Conservation (phyloP, 2,329 filamentous ascomycete genomes). For the Drechmeria coniospora region DNA sequence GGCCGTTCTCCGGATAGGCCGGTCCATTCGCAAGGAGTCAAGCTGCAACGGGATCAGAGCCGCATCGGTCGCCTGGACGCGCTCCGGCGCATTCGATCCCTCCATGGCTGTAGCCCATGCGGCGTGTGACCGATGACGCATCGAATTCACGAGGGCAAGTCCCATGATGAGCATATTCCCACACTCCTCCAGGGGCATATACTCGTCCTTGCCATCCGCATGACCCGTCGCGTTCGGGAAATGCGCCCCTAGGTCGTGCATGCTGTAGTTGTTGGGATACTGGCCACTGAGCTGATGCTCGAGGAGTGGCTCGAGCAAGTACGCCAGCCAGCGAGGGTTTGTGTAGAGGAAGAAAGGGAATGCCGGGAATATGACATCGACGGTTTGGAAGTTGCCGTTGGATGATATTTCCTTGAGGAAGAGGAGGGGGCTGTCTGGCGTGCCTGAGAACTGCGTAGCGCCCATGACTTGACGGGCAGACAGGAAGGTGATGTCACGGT, state of each 20-base stretch:
- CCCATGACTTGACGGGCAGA: conserved; percentile 70
- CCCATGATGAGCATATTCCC: conserved; percentile 69
- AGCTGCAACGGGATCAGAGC: no score
- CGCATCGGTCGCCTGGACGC: no score
- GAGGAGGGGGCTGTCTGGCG: conserved; percentile 51
- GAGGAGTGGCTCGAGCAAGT: conserved; percentile 45
- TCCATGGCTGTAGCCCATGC: neutral
- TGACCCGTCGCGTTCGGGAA: conserved; percentile 70
- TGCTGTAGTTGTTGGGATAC: conserved; percentile 54
- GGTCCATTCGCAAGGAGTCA: no score
- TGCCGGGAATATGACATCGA: conserved; percentile 73
- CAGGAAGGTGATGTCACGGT: conserved; percentile 62
- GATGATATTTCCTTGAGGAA: conserved; percentile 83
- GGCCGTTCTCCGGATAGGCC: conserved; percentile 18
- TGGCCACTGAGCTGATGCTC: conserved; percentile 50
- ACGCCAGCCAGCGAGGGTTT: conserved; percentile 44
- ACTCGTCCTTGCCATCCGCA: conserved; percentile 51
- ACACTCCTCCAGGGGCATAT: conserved; percentile 63
- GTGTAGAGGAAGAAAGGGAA: conserved; percentile 71
- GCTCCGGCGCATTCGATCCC: no score
- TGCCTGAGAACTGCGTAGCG: conserved; percentile 58
- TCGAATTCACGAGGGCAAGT: conserved; percentile 58
- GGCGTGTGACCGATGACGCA: conserved; percentile 39
- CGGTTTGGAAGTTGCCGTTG: conserved; percentile 71
- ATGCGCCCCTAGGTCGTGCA: conserved; percentile 59